Evolutionary conservation across 2,329 filamentous ascomycete species (phyloP), one percentile per base, ranked within the genome.

Genomic region (Ophiostoma perfectum): DNA sequence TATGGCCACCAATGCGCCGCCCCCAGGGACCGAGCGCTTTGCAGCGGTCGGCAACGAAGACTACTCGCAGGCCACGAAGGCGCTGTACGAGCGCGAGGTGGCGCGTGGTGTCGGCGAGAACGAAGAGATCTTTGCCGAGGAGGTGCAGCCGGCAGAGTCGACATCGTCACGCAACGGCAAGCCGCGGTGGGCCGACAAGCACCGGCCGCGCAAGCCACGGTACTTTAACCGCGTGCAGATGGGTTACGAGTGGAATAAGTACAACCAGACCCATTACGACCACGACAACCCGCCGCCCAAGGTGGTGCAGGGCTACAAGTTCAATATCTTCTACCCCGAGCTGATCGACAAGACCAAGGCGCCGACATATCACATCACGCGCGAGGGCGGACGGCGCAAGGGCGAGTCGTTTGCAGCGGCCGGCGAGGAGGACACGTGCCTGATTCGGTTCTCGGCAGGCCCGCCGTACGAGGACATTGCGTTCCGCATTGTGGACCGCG

Each of bases 161-260:
- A 14, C 63, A 18, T 27, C 63, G 18, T n/a, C 42, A 4, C 4
- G 86, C 85, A 9, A 80, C 81, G 5, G 81, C 84, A 3, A 87
- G 72, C 89, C 92, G 4, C 86, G 88, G 72, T 97, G 93, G 93
- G 88, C 90, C 5, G 87, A 88, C 76, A 93, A 94, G 78, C 90
- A 96, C 78, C 87, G 90, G 52, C 93, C 94, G 7, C 87, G 95
- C 71, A 99, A 98, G 79, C 95, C 95, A 12, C 88, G 90, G 70
- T 98, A 97, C 80, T 99, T 99, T 84, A 98, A 98, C 77, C 90
- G 95, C 55, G 93, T 98, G 64, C 93, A 97, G 78, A 97, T 97
- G 91, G 95, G 95, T 67, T 99, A 98, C 78, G 95, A 99, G 78
- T 99, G 95, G 95, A 99, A 99, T 83, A 99, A 99, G 79, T 99